Evolutionary conservation across 1,284 basidiomycete genomes (phyloP).

Genomic region (Mycena sp.): DNA sequence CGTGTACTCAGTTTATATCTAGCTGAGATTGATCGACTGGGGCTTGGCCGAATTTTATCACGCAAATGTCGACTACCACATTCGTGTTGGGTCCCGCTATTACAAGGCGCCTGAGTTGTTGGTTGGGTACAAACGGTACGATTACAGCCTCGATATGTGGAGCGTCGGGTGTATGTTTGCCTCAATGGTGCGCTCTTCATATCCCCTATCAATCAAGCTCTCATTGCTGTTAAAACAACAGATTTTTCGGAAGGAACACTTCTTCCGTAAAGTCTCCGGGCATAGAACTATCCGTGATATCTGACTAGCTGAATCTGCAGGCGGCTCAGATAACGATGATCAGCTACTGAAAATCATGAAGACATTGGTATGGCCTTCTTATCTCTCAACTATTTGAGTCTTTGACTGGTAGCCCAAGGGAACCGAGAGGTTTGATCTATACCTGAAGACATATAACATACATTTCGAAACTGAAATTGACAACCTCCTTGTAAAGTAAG

Average conservation of each 20-base stretch:
- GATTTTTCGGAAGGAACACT: slow-evolving; percentile 85
- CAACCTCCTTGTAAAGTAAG: slow-evolving; percentile 70
- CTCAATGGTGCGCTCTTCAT: slow-evolving; percentile 68
- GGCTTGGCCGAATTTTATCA: slow-evolving; percentile 94
- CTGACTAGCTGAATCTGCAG: neutral
- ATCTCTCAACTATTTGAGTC: slow-evolving; percentile 39
- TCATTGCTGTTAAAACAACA: slow-evolving; percentile 26
- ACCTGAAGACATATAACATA: slow-evolving; percentile 79
- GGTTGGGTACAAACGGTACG: slow-evolving; percentile 88
- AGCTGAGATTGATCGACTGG: slow-evolving; percentile 92
- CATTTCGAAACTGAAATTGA: slow-evolving; percentile 78
- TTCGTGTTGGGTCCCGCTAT: slow-evolving; percentile 86
- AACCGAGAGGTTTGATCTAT: slow-evolving; percentile 63
- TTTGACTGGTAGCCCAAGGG: neutral
- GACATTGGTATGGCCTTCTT: slow-evolving; percentile 80
- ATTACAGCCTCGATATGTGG: slow-evolving; percentile 90
- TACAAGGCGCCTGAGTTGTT: slow-evolving; percentile 92
- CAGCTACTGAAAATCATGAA: slow-evolving; percentile 90
- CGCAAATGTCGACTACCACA: slow-evolving; percentile 87
- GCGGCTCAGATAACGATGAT: slow-evolving; percentile 88
- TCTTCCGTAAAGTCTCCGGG: slow-evolving; percentile 66
- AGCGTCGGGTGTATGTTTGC: slow-evolving; percentile 91
- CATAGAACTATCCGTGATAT: neutral
- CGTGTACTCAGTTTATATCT: slow-evolving; percentile 10
- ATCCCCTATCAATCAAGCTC: neutral